phyloP scores from a whole-genome alignment of 1,284 basidiomycete species.

The Ustilago xerochloae region DNA sequence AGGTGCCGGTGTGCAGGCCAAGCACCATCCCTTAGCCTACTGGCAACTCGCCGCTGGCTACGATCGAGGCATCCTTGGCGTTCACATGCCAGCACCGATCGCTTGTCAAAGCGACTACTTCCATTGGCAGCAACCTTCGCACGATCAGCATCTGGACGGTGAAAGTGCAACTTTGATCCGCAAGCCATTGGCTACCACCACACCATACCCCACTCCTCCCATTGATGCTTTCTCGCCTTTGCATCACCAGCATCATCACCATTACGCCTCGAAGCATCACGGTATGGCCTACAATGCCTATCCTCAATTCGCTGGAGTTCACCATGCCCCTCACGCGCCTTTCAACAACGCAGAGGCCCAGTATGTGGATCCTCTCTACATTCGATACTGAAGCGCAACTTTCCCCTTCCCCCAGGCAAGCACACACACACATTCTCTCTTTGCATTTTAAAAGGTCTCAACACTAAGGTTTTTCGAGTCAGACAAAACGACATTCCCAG shows the following conservation, averaged over 20 bases:
- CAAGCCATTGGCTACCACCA: slow-evolving; percentile 36
- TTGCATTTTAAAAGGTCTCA: not conserved
- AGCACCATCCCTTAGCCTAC: slow-evolving; percentile 47
- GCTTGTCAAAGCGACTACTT: slow-evolving; percentile 40
- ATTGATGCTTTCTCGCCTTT: slow-evolving; percentile 40
- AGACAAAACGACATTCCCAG: not conserved
- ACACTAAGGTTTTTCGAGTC: too few species aligned
- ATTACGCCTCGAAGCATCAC: slow-evolving; percentile 19
- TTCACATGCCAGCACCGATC: slow-evolving; percentile 49
- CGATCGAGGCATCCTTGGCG: slow-evolving; percentile 47
- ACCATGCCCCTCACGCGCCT: slow-evolving; percentile 41
- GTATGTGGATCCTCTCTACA: slow-evolving; percentile 49
- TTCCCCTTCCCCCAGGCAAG: not conserved
- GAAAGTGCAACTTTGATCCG: slow-evolving; percentile 16
- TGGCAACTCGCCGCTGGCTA: slow-evolving; percentile 51
- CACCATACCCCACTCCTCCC: slow-evolving; percentile 45
- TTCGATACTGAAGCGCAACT: slow-evolving; percentile 36
- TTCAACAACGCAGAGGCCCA: slow-evolving; percentile 51
- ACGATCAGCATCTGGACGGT: slow-evolving; percentile 8
- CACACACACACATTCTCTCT: not conserved
- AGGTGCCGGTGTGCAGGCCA: slow-evolving; percentile 18
- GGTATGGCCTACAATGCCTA: slow-evolving; percentile 10
- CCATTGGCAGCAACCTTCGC: slow-evolving; percentile 33
- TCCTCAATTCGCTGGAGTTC: not conserved
- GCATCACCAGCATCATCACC: slow-evolving; percentile 9